Evolutionary conservation across 164 flowering plant genomes (phyloP), one percentile per base, ranked within the genome.

Genomic region (Vitis rupestris): DNA sequence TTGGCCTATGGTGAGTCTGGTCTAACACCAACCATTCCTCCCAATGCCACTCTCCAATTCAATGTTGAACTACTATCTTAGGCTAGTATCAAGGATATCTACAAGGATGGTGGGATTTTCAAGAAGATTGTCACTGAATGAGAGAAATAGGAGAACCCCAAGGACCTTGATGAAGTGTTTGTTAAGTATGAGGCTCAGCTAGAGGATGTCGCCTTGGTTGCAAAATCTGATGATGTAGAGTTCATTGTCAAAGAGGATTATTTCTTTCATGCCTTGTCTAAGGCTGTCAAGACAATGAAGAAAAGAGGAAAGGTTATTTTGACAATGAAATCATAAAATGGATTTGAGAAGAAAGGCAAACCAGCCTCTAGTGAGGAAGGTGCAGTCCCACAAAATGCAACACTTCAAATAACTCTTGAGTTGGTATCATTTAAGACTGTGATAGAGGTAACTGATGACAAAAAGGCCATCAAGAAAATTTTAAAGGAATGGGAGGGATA

Each of bases 81-180:
- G 99, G 79, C 77, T 9, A 95, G 98, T 72, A 96, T 91, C 13
- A 93, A 91, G 79, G 99, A 93, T 74, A 91, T 95, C 13, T 93
- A 97, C 84, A 90, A 91, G 81, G 99, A 95, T 82, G 99, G 99
- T 48, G 98, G 99, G 2, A 75, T 95, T 59, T 87, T 90, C 68
- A 95, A 93, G 86, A 95, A 93, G 77, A 83, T 95, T 3, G 68
- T 95, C 2, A 52, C 37, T 15, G 94, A 88, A 74, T 98, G 98
- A 70, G 97, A 93, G 75, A 91, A 93, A 75, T 95, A 98, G 98
- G 98, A 93, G 78, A 93, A 89, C 63, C 99, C 99, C 0, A 93
- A 91, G 76, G 97, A 93, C 44, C 83, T 79, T n/a, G 99, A 95
- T 82, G 99, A 95, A 83, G 99, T 93, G 30, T 56, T 82, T 1